phyloP scores from a whole-genome alignment of 495 filamentous ascomycete genomes.

The Talaromyces wortmannii region DNA sequence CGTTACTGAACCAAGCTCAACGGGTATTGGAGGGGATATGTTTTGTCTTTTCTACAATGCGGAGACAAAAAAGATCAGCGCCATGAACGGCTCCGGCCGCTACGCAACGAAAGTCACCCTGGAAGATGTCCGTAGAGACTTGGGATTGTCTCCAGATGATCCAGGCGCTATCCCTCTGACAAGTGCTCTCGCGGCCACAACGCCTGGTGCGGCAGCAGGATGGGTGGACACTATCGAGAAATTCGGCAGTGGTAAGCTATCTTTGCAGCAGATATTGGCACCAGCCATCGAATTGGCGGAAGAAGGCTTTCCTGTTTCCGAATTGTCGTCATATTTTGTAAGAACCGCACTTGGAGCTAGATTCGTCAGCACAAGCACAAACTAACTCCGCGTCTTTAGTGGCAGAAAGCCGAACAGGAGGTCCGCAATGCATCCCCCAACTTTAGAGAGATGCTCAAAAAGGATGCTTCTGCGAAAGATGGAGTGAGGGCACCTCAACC shows the following conservation, averaged over 20 bases:
- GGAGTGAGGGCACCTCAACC: constrained; percentile 64
- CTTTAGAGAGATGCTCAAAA: constrained; percentile 75
- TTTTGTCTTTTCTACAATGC: constrained; percentile 94
- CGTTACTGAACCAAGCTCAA: constrained; percentile 87
- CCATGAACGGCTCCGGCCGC: constrained; percentile 87
- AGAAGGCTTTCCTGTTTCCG: constrained; percentile 82
- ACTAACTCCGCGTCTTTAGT: constrained; percentile 39
- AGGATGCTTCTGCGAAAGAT: constrained; percentile 54
- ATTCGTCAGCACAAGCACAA: not conserved
- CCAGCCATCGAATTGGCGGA: constrained; percentile 86
- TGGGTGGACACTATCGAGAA: constrained; percentile 90
- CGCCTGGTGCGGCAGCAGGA: constrained; percentile 86
- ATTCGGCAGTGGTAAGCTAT: constrained; percentile 85
- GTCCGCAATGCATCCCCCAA: constrained; percentile 75
- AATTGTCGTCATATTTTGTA: constrained; percentile 67
- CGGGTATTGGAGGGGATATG: constrained; percentile 97
- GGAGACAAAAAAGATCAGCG: constrained; percentile 70
- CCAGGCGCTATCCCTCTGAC: constrained; percentile 62
- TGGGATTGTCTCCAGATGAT: constrained; percentile 59
- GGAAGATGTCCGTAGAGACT: constrained; percentile 57
- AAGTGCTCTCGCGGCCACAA: constrained; percentile 75
- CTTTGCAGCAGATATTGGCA: constrained; percentile 66
- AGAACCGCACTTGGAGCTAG: constrained; percentile 17
- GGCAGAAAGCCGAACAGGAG: constrained; percentile 51
- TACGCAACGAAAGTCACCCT: constrained; percentile 64